Evolutionary conservation across 495 filamentous ascomycete species (phyloP), one percentile per base, ranked within the genome.

Genomic region (Penicillium fimorum): DNA sequence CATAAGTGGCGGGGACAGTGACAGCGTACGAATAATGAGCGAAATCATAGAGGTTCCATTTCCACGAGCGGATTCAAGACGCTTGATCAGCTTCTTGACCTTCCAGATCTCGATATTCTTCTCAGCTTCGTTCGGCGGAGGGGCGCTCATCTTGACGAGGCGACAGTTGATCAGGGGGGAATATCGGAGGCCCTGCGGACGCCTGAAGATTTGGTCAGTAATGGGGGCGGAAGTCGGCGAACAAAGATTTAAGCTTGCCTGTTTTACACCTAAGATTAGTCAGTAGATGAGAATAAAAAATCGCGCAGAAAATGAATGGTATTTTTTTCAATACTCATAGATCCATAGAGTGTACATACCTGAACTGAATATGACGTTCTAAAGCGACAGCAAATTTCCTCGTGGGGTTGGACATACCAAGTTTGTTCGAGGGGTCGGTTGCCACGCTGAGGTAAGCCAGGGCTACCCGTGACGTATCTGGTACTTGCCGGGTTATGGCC

Each of bases 41-140:
- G 93, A 97, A 71, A 98, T 98, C 94, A 97, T 97, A 73, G 86
- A 90, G 56, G 92, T 97, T 77, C 92, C 92, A 81, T 97, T 97
- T 71, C 92, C 92, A 63, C 92, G 78, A 45, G 92, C 92, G 52
- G 89, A 87, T 73, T 96, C 93, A 63, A 96, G 87, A 52, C 92
- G 87, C 78, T 96, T 96, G 76, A 96, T 94, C 62, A 96, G 78
- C 79, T 98, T 97, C 83, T 98, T 98, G 58, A 98, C 87, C 79
- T 90, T 88, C 85, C 85, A 87, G 75, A 89, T 82, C 67, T 83
- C 79, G 55, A 95, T 91, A 72, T 97, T 98, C 84, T 97, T 97
- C 80, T 98, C 94, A 42, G 91, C 92, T 72, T 97, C 95, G 77
- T 86, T 93, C 60, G 84, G 83, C 76, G 93, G 86, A 69, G 88